Percentiles rank a stretch among this genome's conserved stretches.
Evolutionary conservation across 495 filamentous ascomycete genomes (phyloP).

Genomic region (Aspergillus asperescens): DNA sequence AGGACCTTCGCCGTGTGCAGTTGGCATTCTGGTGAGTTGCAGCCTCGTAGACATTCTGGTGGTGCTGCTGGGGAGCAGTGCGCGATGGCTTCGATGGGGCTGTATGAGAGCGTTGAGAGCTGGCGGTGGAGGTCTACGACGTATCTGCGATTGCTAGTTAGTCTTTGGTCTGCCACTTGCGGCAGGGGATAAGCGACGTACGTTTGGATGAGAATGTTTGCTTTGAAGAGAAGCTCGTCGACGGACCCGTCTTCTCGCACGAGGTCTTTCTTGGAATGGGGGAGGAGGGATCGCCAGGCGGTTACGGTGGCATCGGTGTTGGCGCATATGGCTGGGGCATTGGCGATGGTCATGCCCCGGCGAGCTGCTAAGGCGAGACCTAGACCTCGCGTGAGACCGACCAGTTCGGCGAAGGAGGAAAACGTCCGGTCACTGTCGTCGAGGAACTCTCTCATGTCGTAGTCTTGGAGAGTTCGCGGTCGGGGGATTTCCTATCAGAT

Average conservation of each 20-base stretch:
- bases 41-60: slow-evolving; percentile 6
- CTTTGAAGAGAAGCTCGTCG: slow-evolving; percentile 24
- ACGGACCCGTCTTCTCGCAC: slow-evolving; percentile 16
- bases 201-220: slow-evolving; percentile 21
- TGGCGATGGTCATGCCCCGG: slow-evolving; percentile 1
- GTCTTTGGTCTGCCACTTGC: neutral
- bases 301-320: slow-evolving; percentile 12
- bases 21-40: slow-evolving; percentile 9
- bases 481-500: slow-evolving; percentile 14
- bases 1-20: slow-evolving; percentile 20
- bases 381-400: slow-evolving; percentile 15
- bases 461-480: slow-evolving; percentile 14
- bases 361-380: slow-evolving; percentile 13
- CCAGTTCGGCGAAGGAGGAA: slow-evolving; percentile 20
- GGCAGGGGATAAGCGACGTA: neutral
- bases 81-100: slow-evolving; percentile 15
- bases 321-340: slow-evolving; percentile 10
- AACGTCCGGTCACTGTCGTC: slow-evolving; percentile 11
- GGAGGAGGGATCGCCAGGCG: slow-evolving; percentile 17
- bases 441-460: slow-evolving; percentile 20
- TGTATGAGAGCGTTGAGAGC: slow-evolving; percentile 15
- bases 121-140: slow-evolving; percentile 21
- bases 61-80: slow-evolving; percentile 17
- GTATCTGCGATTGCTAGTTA: slow-evolving; percentile 11
- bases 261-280: slow-evolving; percentile 11